Conservation (phyloP, 192 early-diverging fungal species). For the Coemansia sp. region DNA sequence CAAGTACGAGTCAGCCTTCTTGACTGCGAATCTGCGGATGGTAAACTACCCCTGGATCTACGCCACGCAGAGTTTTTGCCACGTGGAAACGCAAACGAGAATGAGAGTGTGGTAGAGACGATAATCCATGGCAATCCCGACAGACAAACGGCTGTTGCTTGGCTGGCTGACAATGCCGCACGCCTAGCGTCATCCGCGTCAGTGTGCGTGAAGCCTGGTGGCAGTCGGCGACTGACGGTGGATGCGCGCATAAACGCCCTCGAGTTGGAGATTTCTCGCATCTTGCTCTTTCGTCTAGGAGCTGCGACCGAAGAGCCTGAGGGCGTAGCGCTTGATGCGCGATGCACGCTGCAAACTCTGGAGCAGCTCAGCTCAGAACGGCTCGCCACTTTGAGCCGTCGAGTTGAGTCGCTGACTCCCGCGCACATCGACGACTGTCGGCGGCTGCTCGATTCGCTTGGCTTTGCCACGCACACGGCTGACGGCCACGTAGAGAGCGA, state of each 20-base stretch:
- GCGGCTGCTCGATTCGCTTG: slow-evolving; percentile 56
- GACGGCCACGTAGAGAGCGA: slow-evolving; percentile 63
- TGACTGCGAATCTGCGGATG: not conserved
- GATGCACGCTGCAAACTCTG: slow-evolving; percentile 17
- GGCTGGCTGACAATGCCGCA: slow-evolving; percentile 3
- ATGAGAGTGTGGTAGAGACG: not conserved
- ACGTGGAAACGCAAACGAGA: not conserved
- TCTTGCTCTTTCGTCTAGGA: slow-evolving; percentile 30
- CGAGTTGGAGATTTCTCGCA: slow-evolving; percentile 20
- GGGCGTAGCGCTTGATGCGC: not conserved
- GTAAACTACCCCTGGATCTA: slow-evolving; percentile 4
- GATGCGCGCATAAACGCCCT: slow-evolving; percentile 30
- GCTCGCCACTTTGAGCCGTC: slow-evolving; percentile 51
- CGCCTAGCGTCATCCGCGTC: not conserved
- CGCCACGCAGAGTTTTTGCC: not conserved
- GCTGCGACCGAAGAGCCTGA: not conserved
- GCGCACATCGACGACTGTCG: slow-evolving; percentile 55
- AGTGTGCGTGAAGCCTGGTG: not conserved
- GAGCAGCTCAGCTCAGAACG: slow-evolving; percentile 24
- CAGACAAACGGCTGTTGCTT: not conserved
- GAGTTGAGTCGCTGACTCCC: slow-evolving; percentile 58
- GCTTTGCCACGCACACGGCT: slow-evolving; percentile 57
- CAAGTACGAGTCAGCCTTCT: slow-evolving; percentile 4
- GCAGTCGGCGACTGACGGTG: slow-evolving; percentile 9
- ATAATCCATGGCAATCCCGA: slow-evolving; percentile 1